These are phyloP conservation scores for Triticum urartu DNA, from an alignment of 176 grass and related monocot species.

Conservation along the genomic window DNA sequence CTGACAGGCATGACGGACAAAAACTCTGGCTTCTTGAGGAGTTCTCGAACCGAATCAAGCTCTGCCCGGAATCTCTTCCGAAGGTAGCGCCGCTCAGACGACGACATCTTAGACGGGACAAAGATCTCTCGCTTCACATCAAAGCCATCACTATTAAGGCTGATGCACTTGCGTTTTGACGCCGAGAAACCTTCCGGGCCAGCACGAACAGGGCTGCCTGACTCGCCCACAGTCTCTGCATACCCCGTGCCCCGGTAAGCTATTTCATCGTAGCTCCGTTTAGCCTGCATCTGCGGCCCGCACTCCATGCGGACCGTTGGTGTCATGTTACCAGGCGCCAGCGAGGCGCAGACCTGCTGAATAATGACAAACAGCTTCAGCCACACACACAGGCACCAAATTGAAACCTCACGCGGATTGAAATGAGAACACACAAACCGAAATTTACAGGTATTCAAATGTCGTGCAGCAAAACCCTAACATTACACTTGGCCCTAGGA, in stretches of 20 bases:
- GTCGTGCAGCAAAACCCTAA: slow-evolving; percentile 27
- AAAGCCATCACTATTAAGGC: slow-evolving; percentile 54
- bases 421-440: neutral
- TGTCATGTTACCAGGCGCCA: slow-evolving; percentile 59
- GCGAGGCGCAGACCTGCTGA: slow-evolving; percentile 30
- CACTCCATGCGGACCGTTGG: slow-evolving; percentile 55
- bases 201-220: slow-evolving; percentile 51
- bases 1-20: neutral
- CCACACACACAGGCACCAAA: neutral
- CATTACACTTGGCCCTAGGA: neutral
- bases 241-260: slow-evolving; percentile 19
- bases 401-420: neutral
- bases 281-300: slow-evolving; percentile 50
- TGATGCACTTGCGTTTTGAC: slow-evolving; percentile 83
- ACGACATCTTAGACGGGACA: slow-evolving; percentile 61
- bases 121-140: slow-evolving; percentile 61
- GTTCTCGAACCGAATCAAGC: slow-evolving; percentile 48
- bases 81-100: slow-evolving; percentile 57
- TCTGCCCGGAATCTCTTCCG: slow-evolving; percentile 60
- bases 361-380: slow-evolving; percentile 16
- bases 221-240: slow-evolving; percentile 52
- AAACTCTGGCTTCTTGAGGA: slow-evolving; percentile 55
- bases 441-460: neutral
- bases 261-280: slow-evolving; percentile 49
- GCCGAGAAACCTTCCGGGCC: slow-evolving; percentile 60